Conservation (phyloP, 1,284 basidiomycete genomes). For the Hemileia vastatrix region DNA sequence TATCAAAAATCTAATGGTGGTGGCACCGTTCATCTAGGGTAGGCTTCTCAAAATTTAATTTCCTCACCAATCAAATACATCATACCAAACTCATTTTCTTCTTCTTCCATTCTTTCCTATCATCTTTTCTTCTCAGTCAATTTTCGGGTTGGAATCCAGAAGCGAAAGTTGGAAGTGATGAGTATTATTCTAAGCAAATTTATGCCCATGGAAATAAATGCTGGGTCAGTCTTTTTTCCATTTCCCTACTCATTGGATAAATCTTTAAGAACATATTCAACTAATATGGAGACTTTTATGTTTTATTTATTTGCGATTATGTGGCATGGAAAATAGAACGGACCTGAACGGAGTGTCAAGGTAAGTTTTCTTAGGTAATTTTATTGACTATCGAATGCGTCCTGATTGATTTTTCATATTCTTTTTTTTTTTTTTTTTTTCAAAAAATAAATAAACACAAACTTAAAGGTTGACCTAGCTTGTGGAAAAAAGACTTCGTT, state of each 20-base stretch:
- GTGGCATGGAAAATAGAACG: slow-evolving; percentile 54
- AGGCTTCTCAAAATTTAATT: slow-evolving; percentile 35
- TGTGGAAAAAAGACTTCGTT: slow-evolving; percentile 81
- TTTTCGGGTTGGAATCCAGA: slow-evolving; percentile 66
- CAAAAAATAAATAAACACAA: too few relatives aligned
- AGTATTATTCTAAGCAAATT: slow-evolving; percentile 68
- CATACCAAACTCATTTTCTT: neutral
- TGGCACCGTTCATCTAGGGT: slow-evolving; percentile 74
- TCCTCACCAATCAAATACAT: neutral
- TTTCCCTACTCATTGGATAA: neutral
- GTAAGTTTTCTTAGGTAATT: slow-evolving; percentile 49
- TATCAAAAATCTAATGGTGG: slow-evolving; percentile 81
- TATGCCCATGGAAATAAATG: slow-evolving; percentile 74
- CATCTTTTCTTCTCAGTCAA: slow-evolving; percentile 49
- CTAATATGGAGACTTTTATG: neutral
- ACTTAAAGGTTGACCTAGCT: slow-evolving; percentile 68
- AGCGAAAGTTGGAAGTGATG: slow-evolving; percentile 54
- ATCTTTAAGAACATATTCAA: neutral
- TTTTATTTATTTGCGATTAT: neutral
- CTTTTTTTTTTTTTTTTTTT: neutral
- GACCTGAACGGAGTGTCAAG: slow-evolving; percentile 70
- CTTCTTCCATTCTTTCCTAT: neutral
- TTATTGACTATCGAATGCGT: too few relatives aligned
- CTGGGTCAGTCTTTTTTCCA: slow-evolving; percentile 49
- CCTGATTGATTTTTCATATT: neutral